Base-by-base conservation (phyloP, 768 basidiomycete species). In the Crepidotus variabilis region DNA sequence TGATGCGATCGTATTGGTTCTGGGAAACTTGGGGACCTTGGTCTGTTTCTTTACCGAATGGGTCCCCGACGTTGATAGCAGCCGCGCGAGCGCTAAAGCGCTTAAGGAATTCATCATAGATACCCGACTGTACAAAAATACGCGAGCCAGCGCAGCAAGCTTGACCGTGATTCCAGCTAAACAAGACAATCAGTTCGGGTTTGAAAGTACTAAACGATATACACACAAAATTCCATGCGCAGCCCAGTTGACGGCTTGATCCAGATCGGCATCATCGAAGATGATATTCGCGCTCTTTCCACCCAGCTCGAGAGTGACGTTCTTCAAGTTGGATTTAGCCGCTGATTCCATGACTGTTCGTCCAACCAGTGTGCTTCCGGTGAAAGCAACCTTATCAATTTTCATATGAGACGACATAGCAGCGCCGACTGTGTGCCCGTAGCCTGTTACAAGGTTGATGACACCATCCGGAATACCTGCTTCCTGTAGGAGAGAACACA, bases 131-230 rank as follows among this genome's bases (percentile, higher is more conserved):
- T 4, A 96, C 91, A 65, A 83, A 94, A 58, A 95, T 88, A 50
- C 94, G 84, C 8, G 92, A 88, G 9, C 92, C 90, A 8, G 92
- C 92, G 63, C 84, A 85, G 73, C 93, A 95, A n/a, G 80, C 78
- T 72, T 95, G 93, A 18, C 92, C 90, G 51, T 68, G 65, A 33
- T 89, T 90, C 72, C 72, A 84, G 72, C 85, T 88, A 2, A 22
- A n/a, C 35, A 6, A 16, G 22, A 20, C 13, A 57, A 39, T 8
- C 4, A n/a, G 23, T 5, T 20, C 13, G 14, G 11, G 35, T 23
- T 32, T 39, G 0, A 14, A 39, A 11, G 3, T n/a, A 52, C 54
- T 39, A 1, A 34, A 11, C 35, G 13, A 2, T 9, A 28, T 28
- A 72, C 83, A 54, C 66, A 88, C 84, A 82, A 88, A 56, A 88